Percentiles rank a stretch among this genome's conserved stretches.
phyloP scores from a whole-genome alignment of 2,329 filamentous ascomycete genomes.

The Hypoxylon sp. region DNA sequence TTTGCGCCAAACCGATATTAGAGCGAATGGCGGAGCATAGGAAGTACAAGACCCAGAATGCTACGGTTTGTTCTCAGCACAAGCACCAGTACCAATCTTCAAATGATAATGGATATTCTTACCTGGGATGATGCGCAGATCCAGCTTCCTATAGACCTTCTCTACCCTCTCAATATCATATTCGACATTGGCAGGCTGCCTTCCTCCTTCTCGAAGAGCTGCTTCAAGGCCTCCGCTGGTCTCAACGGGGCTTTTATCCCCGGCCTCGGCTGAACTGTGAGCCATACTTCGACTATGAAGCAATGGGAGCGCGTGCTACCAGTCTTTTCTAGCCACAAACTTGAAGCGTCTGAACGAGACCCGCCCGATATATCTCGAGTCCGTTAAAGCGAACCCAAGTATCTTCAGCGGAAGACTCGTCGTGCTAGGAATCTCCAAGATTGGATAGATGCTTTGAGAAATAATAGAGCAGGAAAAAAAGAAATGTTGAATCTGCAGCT shows the following conservation, averaged over 20 bases:
- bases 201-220: conserved; percentile 35
- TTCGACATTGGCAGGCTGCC: conserved; percentile 42
- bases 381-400: neutral
- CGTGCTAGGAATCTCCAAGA: neutral
- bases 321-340: conserved; percentile 59
- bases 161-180: conserved; percentile 69
- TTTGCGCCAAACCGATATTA: conserved; percentile 94
- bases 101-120: conserved; percentile 35
- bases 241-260: conserved; percentile 53
- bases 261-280: conserved; percentile 53
- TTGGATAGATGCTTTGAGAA: conserved; percentile 16
- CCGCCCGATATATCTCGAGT: neutral
- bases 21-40: conserved; percentile 92
- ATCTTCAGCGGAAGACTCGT: neutral
- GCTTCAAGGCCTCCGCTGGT: conserved; percentile 40
- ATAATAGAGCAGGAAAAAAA: conserved; percentile 16
- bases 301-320: conserved; percentile 68
- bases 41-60: conserved; percentile 93
- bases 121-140: conserved; percentile 73
- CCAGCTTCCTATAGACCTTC: conserved; percentile 70
- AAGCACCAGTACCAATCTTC: neutral
- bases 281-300: conserved; percentile 66
- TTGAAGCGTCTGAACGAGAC: conserved; percentile 5
- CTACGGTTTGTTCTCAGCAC: conserved; percentile 56
- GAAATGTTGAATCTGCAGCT: conserved; percentile 10